phyloP scores from a whole-genome alignment of 495 filamentous ascomycete genomes.

The Neurospora sp. region DNA sequence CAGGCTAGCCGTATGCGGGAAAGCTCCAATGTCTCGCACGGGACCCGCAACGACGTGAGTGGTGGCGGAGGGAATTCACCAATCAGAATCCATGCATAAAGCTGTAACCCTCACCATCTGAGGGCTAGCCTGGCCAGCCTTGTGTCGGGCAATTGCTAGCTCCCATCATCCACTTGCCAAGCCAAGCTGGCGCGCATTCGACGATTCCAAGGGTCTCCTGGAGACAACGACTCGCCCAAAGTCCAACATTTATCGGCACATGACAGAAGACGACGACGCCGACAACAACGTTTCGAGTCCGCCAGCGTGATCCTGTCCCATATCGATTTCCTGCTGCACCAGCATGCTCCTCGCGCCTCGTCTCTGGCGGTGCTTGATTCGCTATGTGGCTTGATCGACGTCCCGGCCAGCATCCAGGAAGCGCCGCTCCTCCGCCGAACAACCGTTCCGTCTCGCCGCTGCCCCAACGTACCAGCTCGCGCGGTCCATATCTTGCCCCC shows the following conservation, averaged over 20 bases:
- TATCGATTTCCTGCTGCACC: not conserved
- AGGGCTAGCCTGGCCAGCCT: not conserved
- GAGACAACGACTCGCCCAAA: not conserved
- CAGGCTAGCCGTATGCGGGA: not conserved
- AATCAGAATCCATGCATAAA: not conserved
- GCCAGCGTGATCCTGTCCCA: not conserved
- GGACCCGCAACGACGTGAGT: not conserved
- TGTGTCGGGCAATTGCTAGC: not conserved
- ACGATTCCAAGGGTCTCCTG: not conserved
- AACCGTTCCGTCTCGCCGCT: conserved; percentile 63
- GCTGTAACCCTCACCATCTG: not conserved
- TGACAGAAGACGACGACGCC: not conserved
- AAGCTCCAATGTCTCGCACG: not conserved
- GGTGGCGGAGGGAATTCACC: not conserved
- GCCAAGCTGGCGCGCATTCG: not conserved
- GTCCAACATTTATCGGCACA: not conserved
- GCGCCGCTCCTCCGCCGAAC: conserved; percentile 37
- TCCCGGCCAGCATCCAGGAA: conserved; percentile 58
- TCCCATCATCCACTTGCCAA: not conserved
- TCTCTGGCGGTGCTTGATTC: conserved; percentile 1
- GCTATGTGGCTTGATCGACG: conserved; percentile 86
- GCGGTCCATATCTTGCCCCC: conserved; percentile 42
- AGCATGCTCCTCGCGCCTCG: not conserved
- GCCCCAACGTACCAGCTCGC: conserved; percentile 45
- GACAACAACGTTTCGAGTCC: not conserved